Conservation (phyloP, 176 grass and related monocot genomes). For the Miscanthus lutarioriparius region DNA sequence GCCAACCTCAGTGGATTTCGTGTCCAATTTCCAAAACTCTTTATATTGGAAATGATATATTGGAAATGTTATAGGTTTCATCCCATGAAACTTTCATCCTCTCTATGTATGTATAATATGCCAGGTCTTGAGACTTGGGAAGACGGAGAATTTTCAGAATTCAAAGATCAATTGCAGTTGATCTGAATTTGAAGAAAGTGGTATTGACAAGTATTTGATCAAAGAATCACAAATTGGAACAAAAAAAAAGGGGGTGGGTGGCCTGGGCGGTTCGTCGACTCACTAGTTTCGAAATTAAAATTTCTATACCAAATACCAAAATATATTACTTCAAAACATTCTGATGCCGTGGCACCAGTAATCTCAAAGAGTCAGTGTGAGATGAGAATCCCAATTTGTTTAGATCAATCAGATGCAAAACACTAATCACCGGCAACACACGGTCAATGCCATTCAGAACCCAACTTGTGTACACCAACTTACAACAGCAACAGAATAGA, state of each 20-base stretch:
- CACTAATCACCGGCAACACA: neutral
- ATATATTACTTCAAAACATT: neutral
- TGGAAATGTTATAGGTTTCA: too few species aligned
- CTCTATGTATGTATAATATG: too few species aligned
- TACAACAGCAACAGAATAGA: slow-evolving; percentile 36
- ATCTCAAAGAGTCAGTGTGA: neutral
- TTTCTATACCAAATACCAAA: neutral
- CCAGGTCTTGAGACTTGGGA: neutral
- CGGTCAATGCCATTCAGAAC: neutral
- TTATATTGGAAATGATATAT: too few species aligned
- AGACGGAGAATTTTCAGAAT: neutral
- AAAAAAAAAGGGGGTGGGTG: neutral
- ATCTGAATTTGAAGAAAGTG: neutral
- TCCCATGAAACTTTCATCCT: too few species aligned
- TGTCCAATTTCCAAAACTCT: too few species aligned
- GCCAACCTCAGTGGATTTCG: too few species aligned
- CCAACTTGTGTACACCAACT: neutral
- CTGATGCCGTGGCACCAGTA: neutral
- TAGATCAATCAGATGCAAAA: neutral
- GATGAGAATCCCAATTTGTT: neutral
- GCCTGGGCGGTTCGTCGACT: neutral
- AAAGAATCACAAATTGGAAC: neutral
- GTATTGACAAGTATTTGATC: neutral
- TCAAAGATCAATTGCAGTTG: neutral
- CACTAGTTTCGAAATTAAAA: too few species aligned